phyloP scores from a whole-genome alignment of 2,329 filamentous ascomycete genomes.

The Claviceps sp. region DNA sequence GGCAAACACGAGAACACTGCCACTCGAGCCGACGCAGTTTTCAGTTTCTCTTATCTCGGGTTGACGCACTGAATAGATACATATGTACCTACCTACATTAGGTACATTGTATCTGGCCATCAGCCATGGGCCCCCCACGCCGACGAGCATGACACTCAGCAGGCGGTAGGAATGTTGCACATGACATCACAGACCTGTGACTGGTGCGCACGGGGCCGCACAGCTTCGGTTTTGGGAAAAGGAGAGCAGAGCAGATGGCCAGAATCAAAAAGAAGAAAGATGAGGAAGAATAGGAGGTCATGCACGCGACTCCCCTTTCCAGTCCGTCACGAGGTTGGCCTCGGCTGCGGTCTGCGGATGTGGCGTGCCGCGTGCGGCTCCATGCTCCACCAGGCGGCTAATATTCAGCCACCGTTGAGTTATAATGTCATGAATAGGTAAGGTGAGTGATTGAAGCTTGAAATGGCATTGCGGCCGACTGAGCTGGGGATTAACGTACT shows the following conservation, averaged over 20 bases:
- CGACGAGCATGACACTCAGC: background rate
- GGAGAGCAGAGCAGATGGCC: background rate
- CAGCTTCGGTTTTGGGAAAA: background rate
- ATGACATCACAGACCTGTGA: background rate
- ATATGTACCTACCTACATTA: no score
- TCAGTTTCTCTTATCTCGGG: background rate
- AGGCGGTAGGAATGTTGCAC: background rate
- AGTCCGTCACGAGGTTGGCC: no score
- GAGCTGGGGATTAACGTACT: no score
- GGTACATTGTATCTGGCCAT: background rate
- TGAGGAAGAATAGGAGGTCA: no score
- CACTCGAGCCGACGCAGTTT: background rate
- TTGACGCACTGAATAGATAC: background rate
- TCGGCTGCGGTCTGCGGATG: background rate
- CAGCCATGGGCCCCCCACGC: background rate
- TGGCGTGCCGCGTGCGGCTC: background rate
- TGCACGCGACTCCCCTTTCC: no score
- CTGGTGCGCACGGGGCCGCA: background rate
- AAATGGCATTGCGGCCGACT: no score
- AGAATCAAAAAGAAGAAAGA: background rate
- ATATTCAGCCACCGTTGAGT: background rate
- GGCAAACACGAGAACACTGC: background rate
- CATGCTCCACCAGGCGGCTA: constrained; percentile 15
- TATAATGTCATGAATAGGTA: background rate
- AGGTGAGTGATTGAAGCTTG: background rate